Evolutionary conservation across 2,329 filamentous ascomycete species (phyloP).

Genomic region (Colletotrichum lentis): DNA sequence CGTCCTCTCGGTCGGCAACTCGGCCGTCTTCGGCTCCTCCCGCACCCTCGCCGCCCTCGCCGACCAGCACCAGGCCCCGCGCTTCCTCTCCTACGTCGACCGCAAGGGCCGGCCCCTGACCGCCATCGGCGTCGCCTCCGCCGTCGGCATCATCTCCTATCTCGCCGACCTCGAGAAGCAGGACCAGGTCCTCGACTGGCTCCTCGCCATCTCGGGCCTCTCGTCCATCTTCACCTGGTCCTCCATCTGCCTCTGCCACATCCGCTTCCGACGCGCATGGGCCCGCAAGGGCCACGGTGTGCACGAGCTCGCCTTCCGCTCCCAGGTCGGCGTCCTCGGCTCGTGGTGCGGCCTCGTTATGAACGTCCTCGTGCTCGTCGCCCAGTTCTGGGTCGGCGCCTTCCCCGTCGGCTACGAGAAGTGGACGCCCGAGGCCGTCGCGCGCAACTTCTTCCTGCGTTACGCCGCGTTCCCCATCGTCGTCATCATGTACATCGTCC

Average conservation of each 20-base stretch:
- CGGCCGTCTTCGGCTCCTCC: constrained; percentile 88
- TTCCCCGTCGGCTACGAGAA: constrained; percentile 71
- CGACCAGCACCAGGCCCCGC: constrained; percentile 84
- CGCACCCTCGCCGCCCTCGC: constrained; percentile 89
- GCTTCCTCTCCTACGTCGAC: constrained; percentile 81
- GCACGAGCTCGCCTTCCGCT: constrained; percentile 80
- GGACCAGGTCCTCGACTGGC: constrained; percentile 75
- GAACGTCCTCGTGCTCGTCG: constrained; percentile 78
- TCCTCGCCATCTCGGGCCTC: constrained; percentile 75
- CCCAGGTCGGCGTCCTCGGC: constrained; percentile 79
- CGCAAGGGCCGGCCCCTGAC: constrained; percentile 80
- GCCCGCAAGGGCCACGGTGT: constrained; percentile 71
- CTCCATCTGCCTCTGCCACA: constrained; percentile 88
- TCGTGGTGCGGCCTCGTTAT: constrained; percentile 82
- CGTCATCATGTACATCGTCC: constrained; percentile 71
- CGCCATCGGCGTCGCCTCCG: constrained; percentile 73
- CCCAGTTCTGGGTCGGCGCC: constrained; percentile 88
- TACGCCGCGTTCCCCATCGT: constrained; percentile 77
- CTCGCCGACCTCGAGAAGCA: constrained; percentile 71
- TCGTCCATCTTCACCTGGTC: constrained; percentile 81
- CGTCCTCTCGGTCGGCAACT: constrained; percentile 90
- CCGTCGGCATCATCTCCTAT: constrained; percentile 78
- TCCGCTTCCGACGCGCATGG: constrained; percentile 90
- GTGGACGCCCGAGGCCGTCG: constrained; percentile 56
- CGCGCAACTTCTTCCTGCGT: constrained; percentile 75